Base-by-base conservation (phyloP, 352 stramenopile species). In the Globisporangium orthogonon region DNA sequence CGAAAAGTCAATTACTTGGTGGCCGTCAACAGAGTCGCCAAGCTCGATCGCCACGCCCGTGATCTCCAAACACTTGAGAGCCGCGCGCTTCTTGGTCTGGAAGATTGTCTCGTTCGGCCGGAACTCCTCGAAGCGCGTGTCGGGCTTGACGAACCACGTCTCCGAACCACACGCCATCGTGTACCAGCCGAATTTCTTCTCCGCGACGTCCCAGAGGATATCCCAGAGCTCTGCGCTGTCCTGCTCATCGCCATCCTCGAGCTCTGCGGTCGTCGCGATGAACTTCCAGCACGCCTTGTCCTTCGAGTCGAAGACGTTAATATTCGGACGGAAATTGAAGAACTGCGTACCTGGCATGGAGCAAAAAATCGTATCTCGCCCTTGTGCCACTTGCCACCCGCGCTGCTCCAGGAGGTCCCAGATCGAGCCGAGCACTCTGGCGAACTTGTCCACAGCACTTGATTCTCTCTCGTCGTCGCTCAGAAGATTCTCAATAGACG, bases 201-300 rank as follows among this genome's bases (percentile, higher is more conserved):
- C 56, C 10, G 60, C 75, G 50, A 91, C 70, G 18, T 66, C 63
- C 82, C 82, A 91, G 15, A 91, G 69, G 54, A 79, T 61, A 10
- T 87, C 67, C 78, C 78, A 91, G 15, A 89, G 67, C n/a, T 50
- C 15, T 2, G 46, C 54, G 11, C 66, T 44, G 48, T 71, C 65
- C 18, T 61, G 60, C 11, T 37, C 29, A 5, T 82, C 62, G 17
- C 44, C 43, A n/a, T 71, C 59, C 17, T 70, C 62, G 29, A 70
- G 56, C 0, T 62, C 69, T 9, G 67, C 58, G 10, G 58, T 43
- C 9, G 67, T 48, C 51, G 74, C 69, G 45, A 91, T 71, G 66
- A 79, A 89, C 52, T 91, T 91, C 82, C 82, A 91, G 55, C 76
- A 88, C 15, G 82, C 82, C 63, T 91, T 89, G 15, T 72, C 63